Conservation (phyloP, 1,284 basidiomycete genomes). For the Sporisorium reilianum region DNA sequence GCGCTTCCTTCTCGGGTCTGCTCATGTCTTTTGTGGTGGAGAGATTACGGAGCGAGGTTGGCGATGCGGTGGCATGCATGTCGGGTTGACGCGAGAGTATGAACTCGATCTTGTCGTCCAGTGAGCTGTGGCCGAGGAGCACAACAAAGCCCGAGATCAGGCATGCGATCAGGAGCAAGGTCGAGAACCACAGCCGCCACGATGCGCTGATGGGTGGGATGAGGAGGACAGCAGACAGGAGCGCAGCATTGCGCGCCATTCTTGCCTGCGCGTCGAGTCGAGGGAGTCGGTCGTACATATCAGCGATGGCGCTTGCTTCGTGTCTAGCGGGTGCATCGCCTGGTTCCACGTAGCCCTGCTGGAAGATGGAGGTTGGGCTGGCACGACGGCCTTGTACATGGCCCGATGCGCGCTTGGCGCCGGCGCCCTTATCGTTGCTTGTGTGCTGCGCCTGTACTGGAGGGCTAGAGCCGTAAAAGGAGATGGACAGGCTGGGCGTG, state of each 20-base stretch:
- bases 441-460: conserved; percentile 10
- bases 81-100: conserved; percentile 23
- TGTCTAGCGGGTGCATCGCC: conserved; percentile 14
- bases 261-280: conserved; percentile 29
- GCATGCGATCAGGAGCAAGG: conserved; percentile 22
- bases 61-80: conserved; percentile 1
- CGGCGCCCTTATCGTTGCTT: neutral
- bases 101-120: conserved; percentile 36
- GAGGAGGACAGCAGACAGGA: conserved; percentile 26
- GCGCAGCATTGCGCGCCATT: conserved; percentile 24
- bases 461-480: conserved; percentile 57
- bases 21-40: conserved; percentile 3
- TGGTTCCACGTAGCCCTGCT: conserved; percentile 23
- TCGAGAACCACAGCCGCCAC: conserved; percentile 34
- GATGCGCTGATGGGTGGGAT: conserved; percentile 33
- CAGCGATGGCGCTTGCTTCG: neutral
- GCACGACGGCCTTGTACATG: conserved; percentile 8
- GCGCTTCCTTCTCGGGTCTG: conserved; percentile 17
- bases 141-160: conserved; percentile 35
- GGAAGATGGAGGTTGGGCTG: conserved; percentile 4
- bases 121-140: conserved; percentile 21
- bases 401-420: neutral
- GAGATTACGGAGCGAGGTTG: conserved; percentile 20
- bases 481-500: conserved; percentile 63
- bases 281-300: conserved; percentile 15